phyloP scores from a whole-genome alignment of 768 basidiomycete species.

The Auricularia heimuer region DNA sequence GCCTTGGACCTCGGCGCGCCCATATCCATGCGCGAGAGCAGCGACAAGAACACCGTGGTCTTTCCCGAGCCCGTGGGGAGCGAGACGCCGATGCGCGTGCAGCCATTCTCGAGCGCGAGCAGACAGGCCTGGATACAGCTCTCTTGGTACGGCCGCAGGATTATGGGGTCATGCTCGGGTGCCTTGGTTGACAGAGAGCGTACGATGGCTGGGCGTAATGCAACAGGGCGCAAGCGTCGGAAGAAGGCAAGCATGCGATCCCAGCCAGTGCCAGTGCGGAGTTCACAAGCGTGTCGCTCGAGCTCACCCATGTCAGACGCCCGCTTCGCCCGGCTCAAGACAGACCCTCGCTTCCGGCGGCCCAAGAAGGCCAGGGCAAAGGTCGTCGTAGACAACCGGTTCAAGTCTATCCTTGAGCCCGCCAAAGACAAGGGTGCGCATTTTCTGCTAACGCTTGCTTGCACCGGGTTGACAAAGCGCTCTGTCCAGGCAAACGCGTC shows the following conservation, averaged over 20 bases:
- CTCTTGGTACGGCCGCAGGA: slow-evolving; percentile 79
- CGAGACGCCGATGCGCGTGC: slow-evolving; percentile 70
- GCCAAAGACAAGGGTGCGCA: slow-evolving; percentile 26
- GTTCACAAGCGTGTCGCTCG: neutral
- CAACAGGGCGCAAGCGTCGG: too few relatives aligned
- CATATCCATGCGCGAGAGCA: slow-evolving; percentile 55
- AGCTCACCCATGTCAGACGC: slow-evolving; percentile 53
- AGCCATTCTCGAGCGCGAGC: slow-evolving; percentile 57
- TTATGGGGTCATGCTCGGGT: neutral
- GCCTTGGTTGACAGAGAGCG: neutral
- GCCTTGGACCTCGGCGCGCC: slow-evolving; percentile 38
- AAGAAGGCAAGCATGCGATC: too few relatives aligned
- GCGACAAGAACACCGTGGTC: slow-evolving; percentile 83
- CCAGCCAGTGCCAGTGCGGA: too few relatives aligned
- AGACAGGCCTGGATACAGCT: slow-evolving; percentile 69
- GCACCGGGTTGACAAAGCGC: slow-evolving; percentile 6
- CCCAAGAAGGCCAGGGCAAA: slow-evolving; percentile 73
- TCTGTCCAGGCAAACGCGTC: slow-evolving; percentile 42
- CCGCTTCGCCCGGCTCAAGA: slow-evolving; percentile 77
- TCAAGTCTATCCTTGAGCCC: slow-evolving; percentile 64
- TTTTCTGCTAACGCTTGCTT: neutral
- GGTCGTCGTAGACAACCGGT: slow-evolving; percentile 85
- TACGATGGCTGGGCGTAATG: neutral
- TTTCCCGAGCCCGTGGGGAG: slow-evolving; percentile 81
- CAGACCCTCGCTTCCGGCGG: slow-evolving; percentile 87